Evolutionary conservation across 2,329 filamentous ascomycete species (phyloP).

Genomic region (Xenosphaeropsis pyriputrescens): DNA sequence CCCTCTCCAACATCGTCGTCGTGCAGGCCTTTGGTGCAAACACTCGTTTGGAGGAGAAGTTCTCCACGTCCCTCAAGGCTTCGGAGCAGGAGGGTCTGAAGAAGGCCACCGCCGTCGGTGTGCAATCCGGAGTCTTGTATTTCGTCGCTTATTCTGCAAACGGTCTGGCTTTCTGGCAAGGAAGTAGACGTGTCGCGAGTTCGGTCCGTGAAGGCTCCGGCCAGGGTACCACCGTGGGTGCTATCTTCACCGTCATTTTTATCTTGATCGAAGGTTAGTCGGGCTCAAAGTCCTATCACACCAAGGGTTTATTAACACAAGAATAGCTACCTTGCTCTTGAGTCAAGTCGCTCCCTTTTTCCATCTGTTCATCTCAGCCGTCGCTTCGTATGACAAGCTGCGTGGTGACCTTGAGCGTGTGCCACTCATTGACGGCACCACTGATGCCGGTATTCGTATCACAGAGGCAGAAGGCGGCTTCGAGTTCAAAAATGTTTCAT

Average conservation of each 20-base stretch:
- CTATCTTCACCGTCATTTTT: conserved; percentile 34
- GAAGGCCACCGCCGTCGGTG: conserved; percentile 31
- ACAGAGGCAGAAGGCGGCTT: conserved; percentile 16
- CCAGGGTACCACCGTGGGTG: conserved; percentile 14
- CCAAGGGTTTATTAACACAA: background rate
- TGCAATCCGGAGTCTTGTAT: conserved; percentile 35
- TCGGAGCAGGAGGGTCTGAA: conserved; percentile 28
- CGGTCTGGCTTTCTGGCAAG: conserved; percentile 42
- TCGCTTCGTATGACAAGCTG: conserved; percentile 42
- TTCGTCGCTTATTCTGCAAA: conserved; percentile 42
- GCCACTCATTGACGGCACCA: conserved; percentile 9
- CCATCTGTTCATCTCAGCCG: conserved; percentile 42
- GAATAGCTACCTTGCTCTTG: conserved; percentile 33
- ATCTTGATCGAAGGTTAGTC: conserved; percentile 32
- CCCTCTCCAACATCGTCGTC: conserved; percentile 31
- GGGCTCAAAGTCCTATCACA: background rate
- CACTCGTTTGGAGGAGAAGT: conserved; percentile 30
- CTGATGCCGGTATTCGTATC: conserved; percentile 3
- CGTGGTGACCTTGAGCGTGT: conserved; percentile 7
- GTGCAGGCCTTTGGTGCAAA: conserved; percentile 38
- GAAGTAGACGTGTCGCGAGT: conserved; percentile 31
- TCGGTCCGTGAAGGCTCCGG: conserved; percentile 5
- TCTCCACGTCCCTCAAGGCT: conserved; percentile 25
- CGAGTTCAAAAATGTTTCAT: conserved; percentile 19
- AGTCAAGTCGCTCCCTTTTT: conserved; percentile 48